Conservation (phyloP, 1,139 yeast species). For the Hanseniaspora uvarum region DNA sequence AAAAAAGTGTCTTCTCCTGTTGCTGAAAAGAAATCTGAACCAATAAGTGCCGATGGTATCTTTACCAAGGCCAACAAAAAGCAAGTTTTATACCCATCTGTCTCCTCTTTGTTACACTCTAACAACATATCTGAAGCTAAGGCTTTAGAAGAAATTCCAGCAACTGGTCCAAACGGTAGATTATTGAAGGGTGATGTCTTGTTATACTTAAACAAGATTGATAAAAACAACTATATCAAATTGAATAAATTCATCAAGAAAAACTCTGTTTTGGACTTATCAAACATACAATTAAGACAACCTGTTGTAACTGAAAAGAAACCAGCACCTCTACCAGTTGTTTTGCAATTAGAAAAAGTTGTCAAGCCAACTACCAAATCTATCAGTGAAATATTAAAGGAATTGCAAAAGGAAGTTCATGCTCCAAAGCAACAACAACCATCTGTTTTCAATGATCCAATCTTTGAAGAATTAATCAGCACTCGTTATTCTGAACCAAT, state of each 20-base stretch:
- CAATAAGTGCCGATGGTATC: slow-evolving; percentile 17
- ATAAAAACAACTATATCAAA: slow-evolving; percentile 42
- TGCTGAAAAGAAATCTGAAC: slow-evolving; percentile 11
- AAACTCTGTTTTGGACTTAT: slow-evolving; percentile 62
- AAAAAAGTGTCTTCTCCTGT: slow-evolving; percentile 15
- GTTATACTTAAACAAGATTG: slow-evolving; percentile 66
- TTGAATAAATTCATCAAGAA: slow-evolving; percentile 50
- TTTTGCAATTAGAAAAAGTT: slow-evolving; percentile 21
- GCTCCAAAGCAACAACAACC: slow-evolving; percentile 21
- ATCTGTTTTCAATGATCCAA: slow-evolving; percentile 47
- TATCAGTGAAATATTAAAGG: slow-evolving; percentile 3
- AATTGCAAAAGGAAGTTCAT: slow-evolving; percentile 9
- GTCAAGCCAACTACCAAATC: neutral
- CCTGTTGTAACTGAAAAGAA: slow-evolving; percentile 28
- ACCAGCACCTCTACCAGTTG: slow-evolving; percentile 26
- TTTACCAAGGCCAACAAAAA: slow-evolving; percentile 43
- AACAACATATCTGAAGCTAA: slow-evolving; percentile 56
- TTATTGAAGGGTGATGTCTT: slow-evolving; percentile 82
- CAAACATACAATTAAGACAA: slow-evolving; percentile 48
- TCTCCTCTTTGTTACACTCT: slow-evolving; percentile 50
- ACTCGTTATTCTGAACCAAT: slow-evolving; percentile 39
- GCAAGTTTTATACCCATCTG: slow-evolving; percentile 74
- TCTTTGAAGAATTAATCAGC: slow-evolving; percentile 56
- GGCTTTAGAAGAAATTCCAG: slow-evolving; percentile 60
- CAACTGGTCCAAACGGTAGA: slow-evolving; percentile 85